Percentiles rank a stretch among this genome's conserved stretches.
phyloP scores from a whole-genome alignment of 768 basidiomycete genomes.

The Mycena galopus region DNA sequence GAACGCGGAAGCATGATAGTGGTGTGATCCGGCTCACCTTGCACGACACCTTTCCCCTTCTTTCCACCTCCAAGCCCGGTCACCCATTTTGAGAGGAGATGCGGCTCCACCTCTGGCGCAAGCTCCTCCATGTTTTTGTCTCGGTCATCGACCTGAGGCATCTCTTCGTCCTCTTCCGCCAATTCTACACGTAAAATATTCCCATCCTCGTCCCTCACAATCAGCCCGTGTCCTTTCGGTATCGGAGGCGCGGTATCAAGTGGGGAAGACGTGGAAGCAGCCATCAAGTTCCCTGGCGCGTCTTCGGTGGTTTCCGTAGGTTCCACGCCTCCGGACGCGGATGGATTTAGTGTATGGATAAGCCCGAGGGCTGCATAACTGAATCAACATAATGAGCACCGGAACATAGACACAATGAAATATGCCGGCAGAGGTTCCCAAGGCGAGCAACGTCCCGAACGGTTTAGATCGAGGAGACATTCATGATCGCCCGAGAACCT shows the following conservation, averaged over 20 bases:
- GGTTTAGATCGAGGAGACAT: slow-evolving; percentile 31
- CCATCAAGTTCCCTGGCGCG: slow-evolving; percentile 31
- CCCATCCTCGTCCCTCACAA: slow-evolving; percentile 84
- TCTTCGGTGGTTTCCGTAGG: slow-evolving; percentile 42
- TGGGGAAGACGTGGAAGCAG: slow-evolving; percentile 26
- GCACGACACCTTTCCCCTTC: slow-evolving; percentile 38
- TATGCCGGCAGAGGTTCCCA: slow-evolving; percentile 23
- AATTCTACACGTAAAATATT: slow-evolving; percentile 81
- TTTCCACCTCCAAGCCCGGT: slow-evolving; percentile 46
- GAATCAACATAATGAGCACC: slow-evolving; percentile 28
- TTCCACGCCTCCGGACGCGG: slow-evolving; percentile 78
- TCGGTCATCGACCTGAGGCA: slow-evolving; percentile 33
- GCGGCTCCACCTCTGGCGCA: slow-evolving; percentile 49
- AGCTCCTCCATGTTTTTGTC: slow-evolving; percentile 59
- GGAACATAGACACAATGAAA: slow-evolving; percentile 14
- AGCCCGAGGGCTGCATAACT: slow-evolving; percentile 89
- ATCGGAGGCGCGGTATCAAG: slow-evolving; percentile 45
- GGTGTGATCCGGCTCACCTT: slow-evolving; percentile 33
- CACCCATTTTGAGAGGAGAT: slow-evolving; percentile 56
- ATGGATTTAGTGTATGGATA: slow-evolving; percentile 74
- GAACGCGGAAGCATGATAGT: slow-evolving; percentile 26
- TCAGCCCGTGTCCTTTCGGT: slow-evolving; percentile 81
- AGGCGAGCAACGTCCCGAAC: slow-evolving; percentile 32
- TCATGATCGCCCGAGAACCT: slow-evolving; percentile 39
- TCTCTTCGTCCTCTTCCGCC: slow-evolving; percentile 65